A percentile compares a stretch with the other conserved stretches of the same genome.
These are phyloP conservation scores for Herpetospermum pedunculosum DNA, from an alignment of 306 rosid species.

Conservation along the genomic window DNA sequence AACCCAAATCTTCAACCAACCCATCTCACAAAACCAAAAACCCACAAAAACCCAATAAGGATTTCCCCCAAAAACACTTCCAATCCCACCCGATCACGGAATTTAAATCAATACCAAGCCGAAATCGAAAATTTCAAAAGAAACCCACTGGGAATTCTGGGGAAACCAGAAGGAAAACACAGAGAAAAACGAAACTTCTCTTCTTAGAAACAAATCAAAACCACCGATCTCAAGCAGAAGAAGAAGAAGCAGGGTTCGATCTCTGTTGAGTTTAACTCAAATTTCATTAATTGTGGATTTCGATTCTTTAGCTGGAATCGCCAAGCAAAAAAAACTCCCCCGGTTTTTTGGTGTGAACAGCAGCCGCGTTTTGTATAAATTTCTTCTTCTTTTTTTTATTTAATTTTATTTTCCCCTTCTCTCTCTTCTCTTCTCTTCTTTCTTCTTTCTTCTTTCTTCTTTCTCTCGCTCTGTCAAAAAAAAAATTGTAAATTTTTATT, in stretches of 20 bases:
- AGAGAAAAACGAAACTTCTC: not conserved
- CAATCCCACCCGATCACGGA: constrained; percentile 39
- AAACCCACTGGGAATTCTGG: constrained; percentile 11
- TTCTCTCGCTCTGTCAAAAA: constrained; percentile 13
- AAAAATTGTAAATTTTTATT: constrained; percentile 4
- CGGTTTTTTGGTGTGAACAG: constrained; percentile 52
- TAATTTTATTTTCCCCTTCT: not conserved
- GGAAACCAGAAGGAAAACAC: not conserved
- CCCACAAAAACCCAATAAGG: constrained; percentile 14
- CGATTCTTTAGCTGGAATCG: constrained; percentile 30
- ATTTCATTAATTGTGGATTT: constrained; percentile 8
- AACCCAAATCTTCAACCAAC: constrained; percentile 25
- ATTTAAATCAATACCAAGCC: constrained; percentile 13
- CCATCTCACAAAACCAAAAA: constrained; percentile 25
- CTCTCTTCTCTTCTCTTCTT: constrained; percentile 2
- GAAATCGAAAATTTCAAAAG: constrained; percentile 14
- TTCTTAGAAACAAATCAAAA: not conserved
- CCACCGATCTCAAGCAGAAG: constrained; percentile 1
- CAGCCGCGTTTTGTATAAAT: constrained; percentile 49
- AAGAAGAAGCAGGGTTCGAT: not conserved
- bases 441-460: constrained; percentile 11
- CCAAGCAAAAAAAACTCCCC: constrained; percentile 23
- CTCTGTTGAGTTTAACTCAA: not conserved
- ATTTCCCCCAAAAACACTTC: constrained; percentile 17
- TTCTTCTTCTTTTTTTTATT: not conserved